Base-by-base conservation (phyloP, 2,329 filamentous ascomycete genomes). In the Cercospora sesami region DNA sequence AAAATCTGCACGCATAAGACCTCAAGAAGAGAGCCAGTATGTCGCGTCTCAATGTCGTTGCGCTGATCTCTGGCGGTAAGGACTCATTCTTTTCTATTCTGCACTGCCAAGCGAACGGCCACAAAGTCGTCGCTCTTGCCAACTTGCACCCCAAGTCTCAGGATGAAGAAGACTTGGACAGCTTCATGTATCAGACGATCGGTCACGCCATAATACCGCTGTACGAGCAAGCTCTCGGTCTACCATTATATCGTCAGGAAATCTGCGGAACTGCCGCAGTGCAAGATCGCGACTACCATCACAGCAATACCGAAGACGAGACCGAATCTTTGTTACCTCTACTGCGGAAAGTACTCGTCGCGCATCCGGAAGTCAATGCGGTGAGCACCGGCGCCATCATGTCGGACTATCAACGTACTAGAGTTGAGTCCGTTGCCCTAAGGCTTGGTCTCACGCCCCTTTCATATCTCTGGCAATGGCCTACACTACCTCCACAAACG, bases 151-250 rank as follows among this genome's bases (percentile, higher is more conserved):
- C 93, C 16, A 57, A 63, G 6, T 33, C 60, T 36, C 64, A 68
- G 36, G 60, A 64, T 60, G 63, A 55, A 23, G 82, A 85, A 39
- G 92, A 98, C 79, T 85, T 96, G 74, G 93, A 99, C 80, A 97
- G 94, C 82, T 98, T 95, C 88, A 99, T 99, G 95, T 99, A 98
- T 83, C 95, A 99, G 83, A 99, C 95, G 3, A 92, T 97, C 68
- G 95, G 95, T 12, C 93, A 98, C 80, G 86, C 88, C 67, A 83
- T 97, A 18, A 90, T 98, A 66, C 93, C 94, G 2, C 85, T 97
- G 16, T 98, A 97, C 78, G 89, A 90, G 68, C 80, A 86, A 59
- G 93, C 92, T 36, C 89, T 97, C 1, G 88, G 86, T 0, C 84
- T 98, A 36, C 94, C 94, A 26, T 84, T 99, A 1, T 97, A 95